These are phyloP conservation scores for Aschersonia sp. DNA, from an alignment of 2,329 filamentous ascomycete species.

Conservation along the genomic window DNA sequence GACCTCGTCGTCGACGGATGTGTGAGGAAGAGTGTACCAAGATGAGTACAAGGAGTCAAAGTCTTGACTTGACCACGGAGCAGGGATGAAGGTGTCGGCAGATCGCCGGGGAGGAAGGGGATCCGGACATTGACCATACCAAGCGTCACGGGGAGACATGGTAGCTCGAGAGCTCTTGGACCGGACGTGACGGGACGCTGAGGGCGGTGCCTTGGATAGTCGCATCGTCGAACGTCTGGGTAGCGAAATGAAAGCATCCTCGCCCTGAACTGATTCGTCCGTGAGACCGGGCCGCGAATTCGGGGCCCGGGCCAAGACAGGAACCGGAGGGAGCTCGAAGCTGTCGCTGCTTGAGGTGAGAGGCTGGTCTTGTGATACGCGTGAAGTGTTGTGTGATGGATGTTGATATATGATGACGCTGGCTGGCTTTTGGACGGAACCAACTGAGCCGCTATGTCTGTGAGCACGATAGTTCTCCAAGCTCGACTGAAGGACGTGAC, in stretches of 20 bases:
- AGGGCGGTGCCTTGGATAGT: constrained; percentile 32
- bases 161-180: constrained; percentile 32
- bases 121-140: constrained; percentile 22
- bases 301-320: constrained; percentile 43
- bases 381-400: constrained; percentile 6
- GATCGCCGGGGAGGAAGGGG: constrained; percentile 16
- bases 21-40: constrained; percentile 25
- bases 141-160: constrained; percentile 22
- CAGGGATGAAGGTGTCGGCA: constrained; percentile 12
- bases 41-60: constrained; percentile 19
- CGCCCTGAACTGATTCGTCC: constrained; percentile 44
- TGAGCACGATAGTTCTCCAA: constrained; percentile 8
- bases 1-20: constrained; percentile 31
- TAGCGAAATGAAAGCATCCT: constrained; percentile 39
- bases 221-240: constrained; percentile 35
- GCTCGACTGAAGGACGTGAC: constrained; percentile 1
- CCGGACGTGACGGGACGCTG: constrained; percentile 27
- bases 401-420: constrained; percentile 40
- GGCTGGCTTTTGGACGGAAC: constrained; percentile 28
- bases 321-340: constrained; percentile 30
- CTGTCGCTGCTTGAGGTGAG: constrained; percentile 24
- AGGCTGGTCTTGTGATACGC: constrained; percentile 15
- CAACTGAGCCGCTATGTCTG: constrained; percentile 14
- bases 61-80: neutral
- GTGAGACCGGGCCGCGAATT: constrained; percentile 49